Evolutionary conservation across 352 stramenopile species (phyloP), one percentile per base, ranked within the genome.

Genomic region (Thalassiosira mediterranea): DNA sequence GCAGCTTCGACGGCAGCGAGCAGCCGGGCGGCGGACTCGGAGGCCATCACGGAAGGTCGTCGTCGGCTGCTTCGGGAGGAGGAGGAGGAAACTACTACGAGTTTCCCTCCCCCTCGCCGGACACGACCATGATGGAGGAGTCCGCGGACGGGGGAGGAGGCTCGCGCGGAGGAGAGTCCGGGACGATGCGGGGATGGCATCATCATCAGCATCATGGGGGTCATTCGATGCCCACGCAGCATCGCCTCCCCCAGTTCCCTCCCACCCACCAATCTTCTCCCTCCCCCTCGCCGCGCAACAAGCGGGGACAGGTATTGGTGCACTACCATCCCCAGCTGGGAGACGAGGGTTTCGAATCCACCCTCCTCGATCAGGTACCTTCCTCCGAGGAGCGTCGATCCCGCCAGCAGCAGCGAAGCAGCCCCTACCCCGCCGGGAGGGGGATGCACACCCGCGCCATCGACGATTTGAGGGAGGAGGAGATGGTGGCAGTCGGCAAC

Each of bases 301-400:
- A 11, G 8, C 13, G 38, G 15, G 56, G 56, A 5, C 68, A 84
- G 23, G 75, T 84, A 0, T 26, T 84, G 21, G 75, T 84, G 19
- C 75, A 84, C 51, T 84, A 84, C 57, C 75, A 84, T 65, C 75
- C 75, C 3, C 75, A 84, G 40, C 10, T 84, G 42, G 75, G 75
- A 2, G 75, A 84, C 28, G 61, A 74, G n/a, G 75, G 75, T 7
- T 79, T 73, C 34, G 75, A 84, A 69, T 84, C 75, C 0, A 84
- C 75, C 0, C 46, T 84, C 17, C 19, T 84, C n/a, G 19, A 58
- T 25, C 34, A 13, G 13, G 34, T 42, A 13, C 7, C 7, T 13
- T 13, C 7, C 7, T 7, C 34, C 34, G 13, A 13, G 34, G 34
- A 42, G 7, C n/a, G n/a, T n/a, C n/a, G n/a, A n/a, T 7, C 34